phyloP scores from a whole-genome alignment of 257 asterid species.

The Solanum lycopersicoides region DNA sequence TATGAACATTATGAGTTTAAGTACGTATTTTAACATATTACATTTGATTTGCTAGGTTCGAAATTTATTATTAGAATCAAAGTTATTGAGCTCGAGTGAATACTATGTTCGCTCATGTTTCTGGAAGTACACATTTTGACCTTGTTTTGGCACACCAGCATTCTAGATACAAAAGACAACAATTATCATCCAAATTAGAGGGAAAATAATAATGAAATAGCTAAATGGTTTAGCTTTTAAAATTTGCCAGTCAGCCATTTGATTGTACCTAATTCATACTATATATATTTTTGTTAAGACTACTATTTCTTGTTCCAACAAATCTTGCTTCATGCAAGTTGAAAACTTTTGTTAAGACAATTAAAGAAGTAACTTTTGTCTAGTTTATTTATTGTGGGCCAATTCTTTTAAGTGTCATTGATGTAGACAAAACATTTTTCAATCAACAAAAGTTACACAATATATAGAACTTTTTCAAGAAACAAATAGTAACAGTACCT shows the following conservation, averaged over 20 bases:
- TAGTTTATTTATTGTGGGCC: not conserved
- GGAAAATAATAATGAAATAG: not conserved
- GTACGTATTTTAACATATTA: not conserved
- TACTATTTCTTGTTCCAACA: not conserved
- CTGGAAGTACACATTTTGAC: not conserved
- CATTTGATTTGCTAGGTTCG: not conserved
- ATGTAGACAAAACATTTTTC: not conserved
- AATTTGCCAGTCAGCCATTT: not conserved
- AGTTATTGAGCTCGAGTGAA: not conserved
- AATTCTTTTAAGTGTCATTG: not conserved
- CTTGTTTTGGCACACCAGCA: not conserved
- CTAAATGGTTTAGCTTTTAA: not conserved
- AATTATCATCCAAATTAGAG: not conserved
- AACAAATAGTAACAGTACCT: not conserved
- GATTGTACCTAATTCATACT: not conserved
- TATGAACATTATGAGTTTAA: not conserved
- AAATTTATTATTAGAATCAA: not conserved
- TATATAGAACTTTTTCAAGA: not conserved
- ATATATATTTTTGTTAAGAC: not conserved
- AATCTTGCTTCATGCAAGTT: not conserved
- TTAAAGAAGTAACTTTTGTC: not conserved
- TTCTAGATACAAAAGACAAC: not conserved
- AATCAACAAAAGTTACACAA: not conserved
- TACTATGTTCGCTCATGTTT: not conserved
- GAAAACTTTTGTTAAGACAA: not conserved